These are phyloP conservation scores for Pseudozyma flocculosa DNA, from an alignment of 1,284 basidiomycete genomes.

Conservation along the genomic window DNA sequence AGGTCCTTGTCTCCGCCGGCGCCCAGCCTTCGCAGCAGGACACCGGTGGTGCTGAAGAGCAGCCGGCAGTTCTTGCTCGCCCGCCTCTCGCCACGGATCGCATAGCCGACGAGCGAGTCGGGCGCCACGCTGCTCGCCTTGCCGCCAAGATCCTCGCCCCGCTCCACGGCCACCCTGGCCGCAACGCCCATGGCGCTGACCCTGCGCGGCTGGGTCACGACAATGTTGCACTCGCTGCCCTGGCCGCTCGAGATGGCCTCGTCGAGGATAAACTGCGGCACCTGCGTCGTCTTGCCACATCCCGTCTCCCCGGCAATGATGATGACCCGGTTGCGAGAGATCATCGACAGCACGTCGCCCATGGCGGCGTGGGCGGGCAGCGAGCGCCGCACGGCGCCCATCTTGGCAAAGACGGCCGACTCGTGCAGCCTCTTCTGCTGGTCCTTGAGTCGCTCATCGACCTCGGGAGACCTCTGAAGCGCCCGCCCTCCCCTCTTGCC, in stretches of 20 bases:
- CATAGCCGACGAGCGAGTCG: slow-evolving; percentile 71
- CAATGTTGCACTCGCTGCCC: slow-evolving; percentile 73
- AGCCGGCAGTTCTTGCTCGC: slow-evolving; percentile 64
- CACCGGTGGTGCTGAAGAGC: slow-evolving; percentile 89
- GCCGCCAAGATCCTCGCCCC: slow-evolving; percentile 69
- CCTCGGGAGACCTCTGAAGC: slow-evolving; percentile 56
- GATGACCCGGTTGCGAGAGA: slow-evolving; percentile 30
- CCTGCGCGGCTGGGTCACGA: slow-evolving; percentile 86
- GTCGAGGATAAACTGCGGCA: slow-evolving; percentile 80
- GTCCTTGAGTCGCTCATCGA: slow-evolving; percentile 67
- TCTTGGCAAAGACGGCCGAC: slow-evolving; percentile 68
- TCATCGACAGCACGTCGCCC: slow-evolving; percentile 64
- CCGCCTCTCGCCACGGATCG: slow-evolving; percentile 84
- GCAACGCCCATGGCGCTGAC: slow-evolving; percentile 88
- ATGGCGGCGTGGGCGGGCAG: slow-evolving; percentile 78
- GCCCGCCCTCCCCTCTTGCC: slow-evolving; percentile 38
- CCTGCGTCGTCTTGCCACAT: slow-evolving; percentile 79
- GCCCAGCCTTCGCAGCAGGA: slow-evolving; percentile 75
- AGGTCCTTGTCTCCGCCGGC: slow-evolving; percentile 72
- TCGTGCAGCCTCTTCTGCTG: slow-evolving; percentile 72
- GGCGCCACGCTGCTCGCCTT: slow-evolving; percentile 19
- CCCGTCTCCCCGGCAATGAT: slow-evolving; percentile 62
- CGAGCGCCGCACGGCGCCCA: slow-evolving; percentile 66
- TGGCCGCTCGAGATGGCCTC: slow-evolving; percentile 68
- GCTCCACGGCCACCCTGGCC: slow-evolving; percentile 79